Percentiles rank a stretch among this genome's conserved stretches.
These are phyloP conservation scores for Talaromyces stipitatus DNA, from an alignment of 495 filamentous ascomycete species.

Conservation along the genomic window DNA sequence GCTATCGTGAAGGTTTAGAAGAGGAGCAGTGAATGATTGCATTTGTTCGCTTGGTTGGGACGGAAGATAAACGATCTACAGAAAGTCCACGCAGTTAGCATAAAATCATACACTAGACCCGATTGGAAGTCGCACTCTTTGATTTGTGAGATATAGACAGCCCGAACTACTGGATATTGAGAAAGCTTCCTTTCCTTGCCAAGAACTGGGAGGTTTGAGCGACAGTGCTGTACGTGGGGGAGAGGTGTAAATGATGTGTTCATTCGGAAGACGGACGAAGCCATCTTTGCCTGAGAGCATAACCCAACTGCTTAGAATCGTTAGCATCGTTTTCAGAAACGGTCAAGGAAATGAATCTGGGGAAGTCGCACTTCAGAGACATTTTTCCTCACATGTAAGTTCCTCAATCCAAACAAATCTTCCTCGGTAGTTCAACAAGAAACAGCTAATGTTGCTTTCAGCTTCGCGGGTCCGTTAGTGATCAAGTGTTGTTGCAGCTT, in stretches of 20 bases:
- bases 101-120: not conserved
- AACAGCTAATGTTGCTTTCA: not conserved
- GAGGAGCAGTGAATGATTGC: constrained; percentile 82
- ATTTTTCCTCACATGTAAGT: constrained; percentile 29
- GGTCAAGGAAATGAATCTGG: constrained; percentile 5
- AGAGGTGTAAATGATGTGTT: constrained; percentile 61
- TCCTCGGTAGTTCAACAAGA: not conserved
- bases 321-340: not conserved
- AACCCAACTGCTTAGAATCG: constrained; percentile 54
- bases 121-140: constrained; percentile 52
- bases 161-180: constrained; percentile 54
- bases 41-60: constrained; percentile 56
- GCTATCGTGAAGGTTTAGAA: constrained; percentile 79
- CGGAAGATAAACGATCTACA: constrained; percentile 84
- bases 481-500: not conserved
- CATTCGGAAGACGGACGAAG: constrained; percentile 64
- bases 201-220: constrained; percentile 52
- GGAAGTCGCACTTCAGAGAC: constrained; percentile 59
- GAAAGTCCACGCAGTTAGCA: not conserved
- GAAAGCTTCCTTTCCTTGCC: constrained; percentile 47
- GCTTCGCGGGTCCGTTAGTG: not conserved
- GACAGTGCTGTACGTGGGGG: constrained; percentile 62
- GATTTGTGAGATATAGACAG: constrained; percentile 76
- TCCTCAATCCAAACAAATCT: not conserved
- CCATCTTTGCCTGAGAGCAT: constrained; percentile 59